These are phyloP conservation scores for Diaporthe destruens DNA, from an alignment of 2,329 filamentous ascomycete genomes.

Conservation along the genomic window DNA sequence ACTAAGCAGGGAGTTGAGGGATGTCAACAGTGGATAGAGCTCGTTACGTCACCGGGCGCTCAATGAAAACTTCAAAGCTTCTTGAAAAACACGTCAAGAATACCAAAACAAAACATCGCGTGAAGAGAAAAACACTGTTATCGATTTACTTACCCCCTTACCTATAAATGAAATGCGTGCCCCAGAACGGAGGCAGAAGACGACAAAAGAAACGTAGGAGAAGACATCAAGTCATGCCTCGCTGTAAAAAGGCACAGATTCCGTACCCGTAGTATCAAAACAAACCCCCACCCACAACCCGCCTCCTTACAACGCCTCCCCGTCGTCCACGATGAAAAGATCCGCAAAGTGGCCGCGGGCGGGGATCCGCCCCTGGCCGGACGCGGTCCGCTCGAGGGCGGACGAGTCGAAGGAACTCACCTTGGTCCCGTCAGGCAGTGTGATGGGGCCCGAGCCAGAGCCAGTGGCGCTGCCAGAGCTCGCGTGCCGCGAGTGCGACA, in stretches of 20 bases:
- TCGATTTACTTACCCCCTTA: not conserved
- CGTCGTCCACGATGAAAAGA: not conserved
- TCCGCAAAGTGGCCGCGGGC: not conserved
- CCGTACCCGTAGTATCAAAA: not conserved
- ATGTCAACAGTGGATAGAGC: not conserved
- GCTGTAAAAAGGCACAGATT: not conserved
- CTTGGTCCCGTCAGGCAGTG: not conserved
- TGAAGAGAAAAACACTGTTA: not conserved
- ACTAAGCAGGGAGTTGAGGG: not conserved
- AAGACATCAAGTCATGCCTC: not conserved
- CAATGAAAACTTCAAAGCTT: not conserved
- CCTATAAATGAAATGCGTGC: not conserved
- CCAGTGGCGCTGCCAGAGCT: not conserved
- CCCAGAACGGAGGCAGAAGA: not conserved
- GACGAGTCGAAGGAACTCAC: slow-evolving; percentile 8
- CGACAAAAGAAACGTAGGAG: not conserved
- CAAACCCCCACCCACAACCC: too few relatives aligned
- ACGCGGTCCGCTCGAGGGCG: not conserved
- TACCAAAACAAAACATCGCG: not conserved
- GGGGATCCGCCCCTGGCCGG: not conserved
- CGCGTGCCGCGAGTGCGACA: not conserved
- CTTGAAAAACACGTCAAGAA: not conserved
- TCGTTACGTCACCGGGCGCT: not conserved
- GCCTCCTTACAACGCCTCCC: not conserved
- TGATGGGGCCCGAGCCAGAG: not conserved